Conservation (phyloP, 345 rosid genomes). For the Acer negundo region DNA sequence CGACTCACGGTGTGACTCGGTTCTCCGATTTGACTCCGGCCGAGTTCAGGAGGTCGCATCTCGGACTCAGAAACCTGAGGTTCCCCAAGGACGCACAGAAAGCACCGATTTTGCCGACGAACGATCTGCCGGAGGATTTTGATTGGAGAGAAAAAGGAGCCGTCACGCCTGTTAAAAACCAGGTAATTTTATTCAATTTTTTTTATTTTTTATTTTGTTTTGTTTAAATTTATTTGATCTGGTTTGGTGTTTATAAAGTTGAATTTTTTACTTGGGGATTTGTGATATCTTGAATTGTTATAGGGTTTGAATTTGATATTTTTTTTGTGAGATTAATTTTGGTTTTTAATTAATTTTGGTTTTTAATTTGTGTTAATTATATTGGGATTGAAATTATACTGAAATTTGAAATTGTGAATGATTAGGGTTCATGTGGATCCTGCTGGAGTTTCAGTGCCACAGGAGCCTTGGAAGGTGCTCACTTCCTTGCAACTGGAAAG, state of each 20-base stretch:
- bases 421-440: conserved; percentile 93
- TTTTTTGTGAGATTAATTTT: neutral
- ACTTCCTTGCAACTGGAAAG: conserved; percentile 84
- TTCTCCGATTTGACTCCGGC: conserved; percentile 85
- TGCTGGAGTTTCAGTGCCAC: conserved; percentile 99
- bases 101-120: conserved; percentile 88
- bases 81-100: conserved; percentile 74
- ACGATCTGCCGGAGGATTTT: conserved; percentile 72
- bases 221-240: neutral
- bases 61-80: conserved; percentile 59
- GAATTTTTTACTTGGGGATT: neutral
- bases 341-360: neutral
- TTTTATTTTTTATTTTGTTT: no score
- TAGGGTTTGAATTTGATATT: neutral
- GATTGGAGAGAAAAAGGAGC: conserved; percentile 99
- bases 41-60: conserved; percentile 57
- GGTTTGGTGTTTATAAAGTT: neutral
- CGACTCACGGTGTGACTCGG: conserved; percentile 86
- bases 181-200: conserved; percentile 39
- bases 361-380: neutral
- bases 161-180: conserved; percentile 74
- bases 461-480: conserved; percentile 96
- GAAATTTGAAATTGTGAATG: conserved; percentile 5
- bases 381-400: neutral
- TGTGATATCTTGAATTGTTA: neutral